Base-by-base conservation (phyloP, 2,329 filamentous ascomycete species). In the Epichloe coenophiala region DNA sequence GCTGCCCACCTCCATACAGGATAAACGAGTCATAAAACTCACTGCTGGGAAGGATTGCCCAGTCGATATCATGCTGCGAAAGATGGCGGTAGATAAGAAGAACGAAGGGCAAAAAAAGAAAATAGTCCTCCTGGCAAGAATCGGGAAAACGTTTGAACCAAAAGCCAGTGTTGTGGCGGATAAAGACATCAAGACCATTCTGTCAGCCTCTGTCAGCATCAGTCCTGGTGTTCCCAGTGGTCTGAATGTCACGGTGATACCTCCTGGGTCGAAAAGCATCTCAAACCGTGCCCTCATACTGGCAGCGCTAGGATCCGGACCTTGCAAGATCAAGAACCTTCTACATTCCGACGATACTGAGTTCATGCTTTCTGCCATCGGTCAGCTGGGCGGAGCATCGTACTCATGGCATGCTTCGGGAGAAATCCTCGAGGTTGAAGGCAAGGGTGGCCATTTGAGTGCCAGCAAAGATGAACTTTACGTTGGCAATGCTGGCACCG, bases 31-130 rank as follows among this genome's bases (percentile, higher is more conserved):
- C 42, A 77, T 84, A 42, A 87, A 84, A 60, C 71, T 93, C 54
- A 90, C 88, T 4, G 90, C 88, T 2, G 87, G 86, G 49, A 96
- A 95, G 68, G 76, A 80, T 56, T 98, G 93, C 64, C 84, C 86
- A 0, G 87, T 96, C 2, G 87, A 96, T 58, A 78, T 86, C 37
- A 69, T 98, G 48, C 76, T 98, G 51, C 77, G 84, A 57, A 95
- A 95, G 65, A 98, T 98, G 93, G 89, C 86, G 0, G 85, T 98
- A 8, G 93, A 98, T 70, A 98, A 98, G 77, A 98, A 98, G 74
- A 98, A 98, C 57, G 86, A 95, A 43, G 93, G 93, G 2, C 80
- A 80, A 53, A 89, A 89, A 68, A 98, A 98, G 75, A 97, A 95
- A 70, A 86, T 98, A 55, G 91, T 96, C 6, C 77, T 98, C 7